These are phyloP conservation scores for Colletotrichum coccodes DNA, from an alignment of 2,329 filamentous ascomycete genomes.

Conservation along the genomic window DNA sequence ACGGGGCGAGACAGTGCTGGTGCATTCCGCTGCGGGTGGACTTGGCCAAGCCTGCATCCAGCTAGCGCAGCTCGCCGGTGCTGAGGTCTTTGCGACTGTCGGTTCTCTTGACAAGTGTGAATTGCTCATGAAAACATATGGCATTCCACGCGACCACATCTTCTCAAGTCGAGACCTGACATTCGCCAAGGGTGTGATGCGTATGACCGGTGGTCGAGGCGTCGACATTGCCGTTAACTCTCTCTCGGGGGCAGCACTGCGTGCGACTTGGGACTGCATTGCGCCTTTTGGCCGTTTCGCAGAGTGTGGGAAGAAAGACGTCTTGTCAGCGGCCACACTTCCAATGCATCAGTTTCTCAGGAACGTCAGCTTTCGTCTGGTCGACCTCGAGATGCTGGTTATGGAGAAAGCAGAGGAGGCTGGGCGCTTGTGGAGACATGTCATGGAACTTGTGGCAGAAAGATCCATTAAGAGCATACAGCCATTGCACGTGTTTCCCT, in stretches of 20 bases:
- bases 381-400: constrained; percentile 46
- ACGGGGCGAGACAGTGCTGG: constrained; percentile 43
- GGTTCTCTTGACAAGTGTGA: constrained; percentile 40
- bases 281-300: constrained; percentile 56
- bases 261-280: constrained; percentile 54
- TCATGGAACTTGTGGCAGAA: not conserved
- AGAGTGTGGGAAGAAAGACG: constrained; percentile 53
- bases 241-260: constrained; percentile 51
- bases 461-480: too few relatives aligned
- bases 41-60: constrained; percentile 48
- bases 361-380: constrained; percentile 56
- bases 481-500: too few relatives aligned
- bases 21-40: constrained; percentile 48
- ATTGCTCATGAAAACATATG: constrained; percentile 39
- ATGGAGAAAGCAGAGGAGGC: not conserved
- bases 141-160: constrained; percentile 38
- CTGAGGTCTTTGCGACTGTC: constrained; percentile 44
- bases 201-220: constrained; percentile 40
- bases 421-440: too few relatives aligned
- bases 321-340: constrained; percentile 50
- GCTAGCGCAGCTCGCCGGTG: constrained; percentile 41
- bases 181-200: constrained; percentile 42
- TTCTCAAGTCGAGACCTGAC: constrained; percentile 37
- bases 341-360: constrained; percentile 57
- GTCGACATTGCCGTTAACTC: constrained; percentile 52